A percentile compares a stretch with the other conserved stretches of the same genome.
Conservation (phyloP, 2,329 filamentous ascomycete genomes). For the Epichloe amarillans region DNA sequence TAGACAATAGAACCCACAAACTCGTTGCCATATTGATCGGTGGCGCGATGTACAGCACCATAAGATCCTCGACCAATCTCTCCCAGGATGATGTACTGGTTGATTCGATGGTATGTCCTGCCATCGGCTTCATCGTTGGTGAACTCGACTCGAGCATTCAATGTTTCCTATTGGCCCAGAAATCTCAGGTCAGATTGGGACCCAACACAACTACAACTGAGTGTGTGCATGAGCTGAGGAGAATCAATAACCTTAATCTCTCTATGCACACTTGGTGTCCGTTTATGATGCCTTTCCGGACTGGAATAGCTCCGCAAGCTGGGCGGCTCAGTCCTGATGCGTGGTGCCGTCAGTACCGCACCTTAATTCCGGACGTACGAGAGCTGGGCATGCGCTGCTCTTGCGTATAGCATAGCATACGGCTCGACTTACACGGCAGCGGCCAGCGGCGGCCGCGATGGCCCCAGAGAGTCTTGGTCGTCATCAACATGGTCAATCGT, state of each 20-base stretch:
- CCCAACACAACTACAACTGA: neutral
- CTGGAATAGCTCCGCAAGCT: slow-evolving; percentile 31
- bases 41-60: slow-evolving; percentile 80
- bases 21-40: slow-evolving; percentile 83
- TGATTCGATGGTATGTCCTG: slow-evolving; percentile 70
- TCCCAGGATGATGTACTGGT: slow-evolving; percentile 87
- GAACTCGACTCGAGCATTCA: slow-evolving; percentile 80
- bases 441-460: slow-evolving; percentile 14
- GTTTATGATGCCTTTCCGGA: slow-evolving; percentile 42
- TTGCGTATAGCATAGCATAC: neutral
- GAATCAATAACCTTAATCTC: slow-evolving; percentile 36
- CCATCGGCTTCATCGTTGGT: slow-evolving; percentile 75
- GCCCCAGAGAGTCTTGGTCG: neutral
- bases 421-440: slow-evolving; percentile 28
- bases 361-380: neutral
- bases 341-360: neutral
- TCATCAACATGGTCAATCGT: slow-evolving; percentile 16
- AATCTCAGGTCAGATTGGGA: neutral
- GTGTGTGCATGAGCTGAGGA: neutral
- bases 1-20: slow-evolving; percentile 49
- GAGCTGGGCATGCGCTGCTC: neutral
- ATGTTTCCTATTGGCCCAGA: slow-evolving; percentile 54
- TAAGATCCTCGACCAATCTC: slow-evolving; percentile 97
- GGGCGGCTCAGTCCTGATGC: slow-evolving; percentile 29
- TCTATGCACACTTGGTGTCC: slow-evolving; percentile 43